These are phyloP conservation scores for Bipolaris oryzae DNA, from an alignment of 2,329 filamentous ascomycete genomes.

Conservation along the genomic window DNA sequence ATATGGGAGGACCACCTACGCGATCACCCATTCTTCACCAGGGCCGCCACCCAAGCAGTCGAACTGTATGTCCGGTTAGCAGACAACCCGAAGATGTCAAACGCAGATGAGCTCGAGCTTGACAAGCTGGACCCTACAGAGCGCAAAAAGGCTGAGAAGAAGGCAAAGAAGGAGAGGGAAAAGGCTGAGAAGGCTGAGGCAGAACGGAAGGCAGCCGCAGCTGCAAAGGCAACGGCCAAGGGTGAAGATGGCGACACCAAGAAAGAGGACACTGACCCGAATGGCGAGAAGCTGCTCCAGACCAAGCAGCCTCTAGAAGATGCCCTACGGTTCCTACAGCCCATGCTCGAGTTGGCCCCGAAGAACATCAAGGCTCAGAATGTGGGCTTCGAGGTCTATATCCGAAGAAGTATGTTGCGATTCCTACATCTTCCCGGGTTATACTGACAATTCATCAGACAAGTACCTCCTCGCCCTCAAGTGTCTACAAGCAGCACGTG, in stretches of 20 bases:
- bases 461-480: slow-evolving; percentile 88
- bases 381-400: slow-evolving; percentile 87
- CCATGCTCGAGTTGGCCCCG: slow-evolving; percentile 81
- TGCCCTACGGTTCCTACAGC: slow-evolving; percentile 83
- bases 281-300: slow-evolving; percentile 77
- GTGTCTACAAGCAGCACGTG: slow-evolving; percentile 76
- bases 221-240: slow-evolving; percentile 61
- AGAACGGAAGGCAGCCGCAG: slow-evolving; percentile 80
- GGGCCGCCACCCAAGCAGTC: slow-evolving; percentile 81
- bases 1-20: slow-evolving; percentile 92
- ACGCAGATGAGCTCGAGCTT: slow-evolving; percentile 65
- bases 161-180: slow-evolving; percentile 77
- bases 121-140: slow-evolving; percentile 63
- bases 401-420: slow-evolving; percentile 73
- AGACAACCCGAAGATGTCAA: slow-evolving; percentile 72
- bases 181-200: slow-evolving; percentile 78
- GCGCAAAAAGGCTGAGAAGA: slow-evolving; percentile 86
- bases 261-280: slow-evolving; percentile 89
- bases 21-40: slow-evolving; percentile 90
- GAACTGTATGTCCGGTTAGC: slow-evolving; percentile 79
- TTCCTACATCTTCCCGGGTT: background rate
- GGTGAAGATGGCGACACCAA: slow-evolving; percentile 69
- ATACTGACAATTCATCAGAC: slow-evolving; percentile 56
- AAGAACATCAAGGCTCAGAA: slow-evolving; percentile 81
- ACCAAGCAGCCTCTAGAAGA: slow-evolving; percentile 84